These are phyloP conservation scores for Eragrostis curvula DNA, from an alignment of 176 grass and related monocot species.

Conservation along the genomic window DNA sequence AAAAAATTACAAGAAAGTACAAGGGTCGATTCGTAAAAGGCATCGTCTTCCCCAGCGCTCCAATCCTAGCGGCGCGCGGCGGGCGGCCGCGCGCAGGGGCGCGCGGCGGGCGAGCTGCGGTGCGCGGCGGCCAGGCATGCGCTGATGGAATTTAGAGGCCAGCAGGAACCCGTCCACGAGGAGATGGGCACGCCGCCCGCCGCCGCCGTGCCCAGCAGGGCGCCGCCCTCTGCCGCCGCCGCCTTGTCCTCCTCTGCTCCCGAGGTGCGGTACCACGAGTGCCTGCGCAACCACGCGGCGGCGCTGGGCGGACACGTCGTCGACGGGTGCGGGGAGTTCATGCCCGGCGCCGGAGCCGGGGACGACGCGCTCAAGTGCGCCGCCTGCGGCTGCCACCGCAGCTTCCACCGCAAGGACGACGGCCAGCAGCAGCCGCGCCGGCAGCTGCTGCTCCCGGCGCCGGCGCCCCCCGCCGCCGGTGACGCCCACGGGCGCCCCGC, in stretches of 20 bases:
- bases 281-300: slow-evolving; percentile 73
- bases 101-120: too few relatives aligned
- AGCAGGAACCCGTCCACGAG: slow-evolving; percentile 7
- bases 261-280: slow-evolving; percentile 56
- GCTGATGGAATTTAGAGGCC: slow-evolving; percentile 50
- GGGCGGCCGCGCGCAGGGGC: too few relatives aligned
- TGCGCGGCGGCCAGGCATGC: slow-evolving; percentile 45
- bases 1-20: too few relatives aligned
- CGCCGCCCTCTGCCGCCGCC: too few relatives aligned
- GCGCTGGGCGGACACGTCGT: slow-evolving; percentile 63
- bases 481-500: not conserved
- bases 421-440: slow-evolving; percentile 18
- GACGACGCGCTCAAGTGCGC: slow-evolving; percentile 58
- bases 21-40: too few relatives aligned
- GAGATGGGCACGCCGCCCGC: slow-evolving; percentile 30
- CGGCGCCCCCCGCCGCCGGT: not conserved
- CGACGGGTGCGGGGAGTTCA: slow-evolving; percentile 87
- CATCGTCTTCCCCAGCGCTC: too few relatives aligned
- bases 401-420: slow-evolving; percentile 76
- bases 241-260: not conserved
- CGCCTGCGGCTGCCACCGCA: slow-evolving; percentile 80
- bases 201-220: too few relatives aligned
- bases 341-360: slow-evolving; percentile 29
- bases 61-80: too few relatives aligned
- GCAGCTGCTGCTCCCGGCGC: slow-evolving; percentile 20